Percentiles rank a stretch among this genome's conserved stretches.
Conservation (phyloP, 2,329 filamentous ascomycete species). For the Alternaria ventricosa region DNA sequence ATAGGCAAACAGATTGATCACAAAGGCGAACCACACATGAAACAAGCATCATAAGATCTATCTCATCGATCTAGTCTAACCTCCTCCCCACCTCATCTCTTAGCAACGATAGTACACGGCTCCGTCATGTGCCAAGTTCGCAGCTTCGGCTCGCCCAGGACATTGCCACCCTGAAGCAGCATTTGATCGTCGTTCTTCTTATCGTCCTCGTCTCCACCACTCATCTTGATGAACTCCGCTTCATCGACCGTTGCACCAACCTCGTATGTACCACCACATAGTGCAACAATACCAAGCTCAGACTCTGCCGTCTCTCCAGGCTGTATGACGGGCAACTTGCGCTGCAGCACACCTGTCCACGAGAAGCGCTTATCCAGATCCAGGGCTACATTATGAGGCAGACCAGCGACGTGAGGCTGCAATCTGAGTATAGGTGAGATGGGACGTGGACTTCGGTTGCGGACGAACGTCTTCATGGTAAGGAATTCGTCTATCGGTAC, state of each 20-base stretch:
- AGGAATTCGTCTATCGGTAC: conserved; percentile 68
- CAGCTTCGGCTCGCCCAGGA: conserved; percentile 47
- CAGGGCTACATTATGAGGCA: conserved; percentile 73
- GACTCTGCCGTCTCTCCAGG: conserved; percentile 67
- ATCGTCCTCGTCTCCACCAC: conserved; percentile 21
- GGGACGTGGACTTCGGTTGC: conserved; percentile 72
- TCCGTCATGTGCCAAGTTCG: conserved; percentile 56
- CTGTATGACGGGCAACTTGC: conserved; percentile 68
- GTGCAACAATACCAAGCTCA: conserved; percentile 72
- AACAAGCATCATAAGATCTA: background rate
- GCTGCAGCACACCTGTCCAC: conserved; percentile 86
- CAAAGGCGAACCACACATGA: no score
- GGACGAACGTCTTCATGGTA: conserved; percentile 72
- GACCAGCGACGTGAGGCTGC: conserved; percentile 76
- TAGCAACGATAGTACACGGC: conserved; percentile 53
- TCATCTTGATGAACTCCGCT: conserved; percentile 59
- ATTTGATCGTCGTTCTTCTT: conserved; percentile 30
- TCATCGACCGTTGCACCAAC: conserved; percentile 83
- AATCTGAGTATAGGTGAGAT: conserved; percentile 77
- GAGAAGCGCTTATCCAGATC: conserved; percentile 83
- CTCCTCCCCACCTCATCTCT: conserved; percentile 2
- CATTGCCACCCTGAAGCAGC: conserved; percentile 31
- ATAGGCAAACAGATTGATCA: no score
- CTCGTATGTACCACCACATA: conserved; percentile 84
- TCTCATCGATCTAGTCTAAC: background rate